These are phyloP conservation scores for Potentilla sterilis DNA, from an alignment of 306 rosid genomes.

Conservation along the genomic window DNA sequence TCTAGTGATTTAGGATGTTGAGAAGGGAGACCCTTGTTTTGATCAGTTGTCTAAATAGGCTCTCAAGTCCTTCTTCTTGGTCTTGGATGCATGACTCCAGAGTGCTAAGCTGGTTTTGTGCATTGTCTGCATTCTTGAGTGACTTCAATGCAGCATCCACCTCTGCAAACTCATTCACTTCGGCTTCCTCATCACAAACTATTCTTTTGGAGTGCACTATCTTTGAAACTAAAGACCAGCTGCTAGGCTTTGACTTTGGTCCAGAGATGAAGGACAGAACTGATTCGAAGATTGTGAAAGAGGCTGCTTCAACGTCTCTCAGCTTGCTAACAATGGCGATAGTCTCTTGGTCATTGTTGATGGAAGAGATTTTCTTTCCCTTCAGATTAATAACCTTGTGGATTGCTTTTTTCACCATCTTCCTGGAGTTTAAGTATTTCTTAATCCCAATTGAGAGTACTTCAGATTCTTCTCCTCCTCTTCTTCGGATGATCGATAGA, in stretches of 20 bases:
- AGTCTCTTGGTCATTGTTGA: slow-evolving; percentile 7
- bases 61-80: slow-evolving; percentile 9
- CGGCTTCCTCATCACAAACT: not conserved
- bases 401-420: slow-evolving; percentile 30
- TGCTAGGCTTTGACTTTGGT: slow-evolving; percentile 19
- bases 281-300: slow-evolving; percentile 27
- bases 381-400: slow-evolving; percentile 25
- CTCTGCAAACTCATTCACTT: slow-evolving; percentile 10
- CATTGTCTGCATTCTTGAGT: not conserved
- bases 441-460: slow-evolving; percentile 23
- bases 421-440: slow-evolving; percentile 41
- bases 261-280: slow-evolving; percentile 28
- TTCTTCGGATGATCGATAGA: slow-evolving; percentile 30
- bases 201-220: slow-evolving; percentile 1
- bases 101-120: slow-evolving; percentile 10
- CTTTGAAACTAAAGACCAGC: slow-evolving; percentile 33
- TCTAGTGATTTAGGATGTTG: slow-evolving; percentile 31
- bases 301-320: slow-evolving; percentile 31
- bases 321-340: slow-evolving; percentile 18
- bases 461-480: slow-evolving; percentile 2
- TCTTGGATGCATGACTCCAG: slow-evolving; percentile 24
- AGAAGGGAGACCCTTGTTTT: slow-evolving; percentile 46
- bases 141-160: slow-evolving; percentile 12
- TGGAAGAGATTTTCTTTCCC: not conserved
- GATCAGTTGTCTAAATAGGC: slow-evolving; percentile 29